Conservation (phyloP, 2,329 filamentous ascomycete genomes). For the Ustulina deusta region DNA sequence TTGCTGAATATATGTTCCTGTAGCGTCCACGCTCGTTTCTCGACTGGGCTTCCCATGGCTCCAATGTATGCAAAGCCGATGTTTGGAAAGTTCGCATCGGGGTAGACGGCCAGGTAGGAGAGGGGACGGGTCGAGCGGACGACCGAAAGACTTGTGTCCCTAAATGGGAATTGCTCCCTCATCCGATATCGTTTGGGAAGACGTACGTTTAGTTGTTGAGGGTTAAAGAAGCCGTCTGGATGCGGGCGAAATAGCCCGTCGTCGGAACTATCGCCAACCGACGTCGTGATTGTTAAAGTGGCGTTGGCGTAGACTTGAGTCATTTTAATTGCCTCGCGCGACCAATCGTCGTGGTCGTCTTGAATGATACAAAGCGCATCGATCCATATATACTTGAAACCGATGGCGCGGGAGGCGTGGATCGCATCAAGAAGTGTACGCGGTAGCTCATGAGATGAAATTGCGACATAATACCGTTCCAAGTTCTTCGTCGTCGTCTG, state of each 20-base stretch:
- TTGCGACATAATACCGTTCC: not conserved
- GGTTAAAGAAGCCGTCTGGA: slow-evolving; percentile 18
- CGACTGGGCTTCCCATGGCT: slow-evolving; percentile 6
- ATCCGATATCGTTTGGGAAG: slow-evolving; percentile 6
- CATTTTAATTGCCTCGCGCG: slow-evolving; percentile 21
- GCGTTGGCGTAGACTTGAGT: slow-evolving; percentile 23
- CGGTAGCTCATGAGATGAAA: not conserved
- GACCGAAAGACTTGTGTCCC: not conserved
- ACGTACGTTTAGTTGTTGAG: slow-evolving; percentile 10
- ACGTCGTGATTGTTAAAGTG: slow-evolving; percentile 20
- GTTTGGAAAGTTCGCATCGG: slow-evolving; percentile 8
- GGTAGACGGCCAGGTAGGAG: slow-evolving; percentile 21
- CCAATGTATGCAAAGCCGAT: slow-evolving; percentile 12
- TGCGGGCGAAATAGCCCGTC: slow-evolving; percentile 7
- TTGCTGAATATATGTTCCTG: slow-evolving; percentile 19
- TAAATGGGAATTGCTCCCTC: not conserved
- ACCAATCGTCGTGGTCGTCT: slow-evolving; percentile 23
- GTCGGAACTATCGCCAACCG: slow-evolving; percentile 9
- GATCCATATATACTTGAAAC: slow-evolving; percentile 23
- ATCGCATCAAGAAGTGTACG: slow-evolving; percentile 16
- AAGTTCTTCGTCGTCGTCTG: not conserved
- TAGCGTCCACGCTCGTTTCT: slow-evolving; percentile 15
- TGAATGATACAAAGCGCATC: slow-evolving; percentile 26
- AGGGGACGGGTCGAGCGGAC: not conserved
- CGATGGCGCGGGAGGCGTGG: slow-evolving; percentile 12